phyloP scores from a whole-genome alignment of 805 yeast genomes.

The Wickerhamiella vanderwaltii region DNA sequence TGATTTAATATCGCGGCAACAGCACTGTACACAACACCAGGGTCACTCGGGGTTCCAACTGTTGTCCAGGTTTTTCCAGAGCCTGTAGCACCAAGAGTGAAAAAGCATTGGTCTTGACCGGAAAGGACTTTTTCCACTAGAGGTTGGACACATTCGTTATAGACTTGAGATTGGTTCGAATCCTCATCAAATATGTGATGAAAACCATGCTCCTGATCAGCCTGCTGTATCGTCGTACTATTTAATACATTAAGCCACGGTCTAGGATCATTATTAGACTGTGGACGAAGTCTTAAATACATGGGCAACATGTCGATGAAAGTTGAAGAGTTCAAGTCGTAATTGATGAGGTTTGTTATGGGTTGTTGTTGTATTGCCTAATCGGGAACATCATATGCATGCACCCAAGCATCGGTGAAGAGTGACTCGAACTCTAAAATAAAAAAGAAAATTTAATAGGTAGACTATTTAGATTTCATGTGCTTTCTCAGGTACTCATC shows the following conservation, averaged over 20 bases:
- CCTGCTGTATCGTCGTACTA: slow-evolving; percentile 5
- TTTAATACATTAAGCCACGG: slow-evolving; percentile 20
- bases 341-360: background rate
- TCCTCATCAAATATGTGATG: slow-evolving; percentile 6
- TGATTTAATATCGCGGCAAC: slow-evolving; percentile 25
- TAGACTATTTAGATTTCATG: too few relatives aligned
- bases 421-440: too few relatives aligned
- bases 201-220: slow-evolving; percentile 11
- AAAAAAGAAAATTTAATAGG: too few relatives aligned
- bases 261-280: slow-evolving; percentile 17
- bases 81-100: slow-evolving; percentile 43
- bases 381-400: slow-evolving; percentile 5
- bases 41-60: slow-evolving; percentile 24
- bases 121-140: slow-evolving; percentile 25
- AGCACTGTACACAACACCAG: slow-evolving; percentile 31
- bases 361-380: slow-evolving; percentile 3
- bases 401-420: too few relatives aligned
- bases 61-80: slow-evolving; percentile 35
- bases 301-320: slow-evolving; percentile 24
- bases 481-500: too few relatives aligned
- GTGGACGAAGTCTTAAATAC: slow-evolving; percentile 32
- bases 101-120: slow-evolving; percentile 33
- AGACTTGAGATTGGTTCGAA: slow-evolving; percentile 29
- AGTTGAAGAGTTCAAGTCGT: background rate
- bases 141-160: slow-evolving; percentile 27